A percentile compares a stretch with the other conserved stretches of the same genome.
Conservation (phyloP, 305 asterid genomes). For the Fraxinus ornus region DNA sequence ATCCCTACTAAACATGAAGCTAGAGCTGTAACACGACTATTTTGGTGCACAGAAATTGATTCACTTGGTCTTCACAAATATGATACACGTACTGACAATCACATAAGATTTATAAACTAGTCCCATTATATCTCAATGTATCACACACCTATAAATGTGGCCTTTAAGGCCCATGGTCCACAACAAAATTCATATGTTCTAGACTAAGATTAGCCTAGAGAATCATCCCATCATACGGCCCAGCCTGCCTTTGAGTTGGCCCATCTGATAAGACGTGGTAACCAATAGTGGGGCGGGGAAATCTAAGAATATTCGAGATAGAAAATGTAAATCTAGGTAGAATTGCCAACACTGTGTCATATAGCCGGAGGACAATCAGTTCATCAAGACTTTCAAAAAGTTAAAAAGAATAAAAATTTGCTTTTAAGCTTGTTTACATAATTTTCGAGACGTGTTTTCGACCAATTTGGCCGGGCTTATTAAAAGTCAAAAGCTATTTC, state of each 20-base stretch:
- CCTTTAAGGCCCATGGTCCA: not conserved
- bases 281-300: not conserved
- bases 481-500: too few relatives aligned
- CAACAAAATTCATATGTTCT: too few relatives aligned
- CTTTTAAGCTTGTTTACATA: too few relatives aligned
- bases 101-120: not conserved
- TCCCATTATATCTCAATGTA: not conserved
- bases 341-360: not conserved
- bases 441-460: too few relatives aligned
- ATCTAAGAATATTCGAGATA: not conserved
- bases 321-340: too few relatives aligned
- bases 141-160: not conserved
- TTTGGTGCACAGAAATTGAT: not conserved
- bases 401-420: too few relatives aligned
- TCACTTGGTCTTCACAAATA: not conserved
- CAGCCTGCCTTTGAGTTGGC: not conserved
- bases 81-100: not conserved
- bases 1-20: not conserved
- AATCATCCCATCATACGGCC: not conserved
- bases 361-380: not conserved
- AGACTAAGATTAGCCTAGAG: not conserved
- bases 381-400: too few relatives aligned
- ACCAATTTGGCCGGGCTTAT: not conserved
- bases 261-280: not conserved
- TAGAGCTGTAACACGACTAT: not conserved